Conservation (phyloP, 164 flowering plant species). For the Nelumbo lutea region DNA sequence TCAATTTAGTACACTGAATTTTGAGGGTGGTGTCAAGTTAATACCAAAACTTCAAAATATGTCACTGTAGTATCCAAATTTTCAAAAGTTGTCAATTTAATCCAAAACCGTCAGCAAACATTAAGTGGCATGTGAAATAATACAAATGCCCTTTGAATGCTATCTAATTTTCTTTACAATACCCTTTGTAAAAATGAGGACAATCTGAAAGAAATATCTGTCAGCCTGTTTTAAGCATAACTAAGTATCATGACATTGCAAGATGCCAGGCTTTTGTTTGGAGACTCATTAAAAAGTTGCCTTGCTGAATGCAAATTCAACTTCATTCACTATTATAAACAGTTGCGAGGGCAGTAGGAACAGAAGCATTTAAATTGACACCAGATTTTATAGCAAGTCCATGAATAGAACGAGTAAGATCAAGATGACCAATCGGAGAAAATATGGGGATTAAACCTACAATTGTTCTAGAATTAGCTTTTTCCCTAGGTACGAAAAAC, state of each 20-base stretch:
- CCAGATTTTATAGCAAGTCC: conserved; percentile 54
- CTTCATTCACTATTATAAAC: conserved; percentile 71
- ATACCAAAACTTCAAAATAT: too few species aligned
- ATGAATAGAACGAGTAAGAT: conserved; percentile 47
- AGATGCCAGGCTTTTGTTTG: conserved; percentile 58
- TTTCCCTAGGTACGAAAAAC: conserved; percentile 36
- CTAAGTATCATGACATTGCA: conserved; percentile 98
- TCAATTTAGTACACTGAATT: too few species aligned
- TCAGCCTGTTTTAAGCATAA: conserved; percentile 79
- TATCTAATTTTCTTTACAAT: too few species aligned
- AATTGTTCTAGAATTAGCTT: conserved; percentile 65
- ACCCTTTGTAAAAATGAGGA: too few species aligned
- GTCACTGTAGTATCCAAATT: too few species aligned
- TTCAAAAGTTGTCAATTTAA: too few species aligned
- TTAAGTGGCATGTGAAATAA: too few species aligned
- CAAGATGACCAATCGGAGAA: conserved; percentile 57
- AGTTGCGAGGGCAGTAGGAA: conserved; percentile 76
- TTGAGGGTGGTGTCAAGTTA: too few species aligned
- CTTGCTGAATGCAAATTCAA: conserved; percentile 39
- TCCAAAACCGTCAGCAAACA: too few species aligned
- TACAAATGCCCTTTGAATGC: too few species aligned
- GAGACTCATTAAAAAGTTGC: conserved; percentile 62
- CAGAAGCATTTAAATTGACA: conserved; percentile 36
- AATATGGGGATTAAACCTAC: conserved; percentile 76
- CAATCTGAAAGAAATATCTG: conserved; percentile 33